phyloP scores from a whole-genome alignment of 805 yeast genomes.

The Lachancea thermotolerans region DNA sequence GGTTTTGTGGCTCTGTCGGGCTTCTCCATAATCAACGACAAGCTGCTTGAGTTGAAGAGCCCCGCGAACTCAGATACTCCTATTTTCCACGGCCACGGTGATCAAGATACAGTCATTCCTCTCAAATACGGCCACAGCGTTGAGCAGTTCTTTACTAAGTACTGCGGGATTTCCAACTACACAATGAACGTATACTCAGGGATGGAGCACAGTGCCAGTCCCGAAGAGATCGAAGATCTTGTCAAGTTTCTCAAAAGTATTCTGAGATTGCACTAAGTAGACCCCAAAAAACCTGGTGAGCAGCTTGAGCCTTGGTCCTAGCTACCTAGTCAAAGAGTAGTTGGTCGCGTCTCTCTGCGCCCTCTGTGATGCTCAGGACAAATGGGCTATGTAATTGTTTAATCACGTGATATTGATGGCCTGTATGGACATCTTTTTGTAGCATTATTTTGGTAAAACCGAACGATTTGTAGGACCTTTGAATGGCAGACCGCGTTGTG shows the following conservation, averaged over 20 bases:
- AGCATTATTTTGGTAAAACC: too few species aligned
- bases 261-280: neutral
- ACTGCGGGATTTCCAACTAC: slow-evolving; percentile 39
- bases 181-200: slow-evolving; percentile 52
- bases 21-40: slow-evolving; percentile 41
- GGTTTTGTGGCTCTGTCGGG: slow-evolving; percentile 79
- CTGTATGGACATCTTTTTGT: too few species aligned
- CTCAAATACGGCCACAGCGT: slow-evolving; percentile 32
- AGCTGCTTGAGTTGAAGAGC: slow-evolving; percentile 15
- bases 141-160: slow-evolving; percentile 36
- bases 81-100: slow-evolving; percentile 85
- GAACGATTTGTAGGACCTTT: too few species aligned
- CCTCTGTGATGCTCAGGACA: too few species aligned
- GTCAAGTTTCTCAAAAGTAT: slow-evolving; percentile 37
- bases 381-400: too few species aligned
- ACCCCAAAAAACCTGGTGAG: neutral
- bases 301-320: too few species aligned
- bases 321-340: too few species aligned
- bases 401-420: too few species aligned
- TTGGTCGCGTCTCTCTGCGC: too few species aligned
- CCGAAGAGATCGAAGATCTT: slow-evolving; percentile 58
- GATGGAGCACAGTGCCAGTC: slow-evolving; percentile 60
- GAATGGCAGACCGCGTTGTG: too few species aligned
- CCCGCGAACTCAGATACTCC: slow-evolving; percentile 59
- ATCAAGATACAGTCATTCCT: slow-evolving; percentile 58